Percentiles rank a stretch among this genome's conserved stretches.
Conservation (phyloP, 2,329 filamentous ascomycete species). For the Arachnomyces sp. region DNA sequence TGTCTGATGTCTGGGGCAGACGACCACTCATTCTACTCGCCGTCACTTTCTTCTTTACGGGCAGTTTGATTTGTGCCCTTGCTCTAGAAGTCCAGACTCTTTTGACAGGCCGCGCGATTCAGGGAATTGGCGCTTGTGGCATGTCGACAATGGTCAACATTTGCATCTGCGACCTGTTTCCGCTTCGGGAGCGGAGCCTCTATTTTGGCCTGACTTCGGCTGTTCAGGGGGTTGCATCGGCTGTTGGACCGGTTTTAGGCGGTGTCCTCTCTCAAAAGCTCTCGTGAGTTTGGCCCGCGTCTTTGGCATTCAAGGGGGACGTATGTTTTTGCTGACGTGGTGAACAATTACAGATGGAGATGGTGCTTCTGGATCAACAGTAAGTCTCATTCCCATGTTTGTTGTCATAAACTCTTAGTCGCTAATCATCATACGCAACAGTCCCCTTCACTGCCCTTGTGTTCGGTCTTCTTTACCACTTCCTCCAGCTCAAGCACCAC, state of each 20-base stretch:
- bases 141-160: no score
- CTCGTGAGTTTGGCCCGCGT: no score
- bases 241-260: conserved; percentile 54
- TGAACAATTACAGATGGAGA: no score
- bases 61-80: conserved; percentile 44
- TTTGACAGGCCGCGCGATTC: no score
- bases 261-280: conserved; percentile 54
- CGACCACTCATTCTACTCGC: conserved; percentile 47
- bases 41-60: conserved; percentile 45
- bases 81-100: no score
- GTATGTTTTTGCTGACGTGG: no score
- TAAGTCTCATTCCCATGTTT: no score
- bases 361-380: conserved; percentile 57
- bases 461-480: conserved; percentile 52
- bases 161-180: no score
- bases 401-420: no score
- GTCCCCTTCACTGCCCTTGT: conserved; percentile 55
- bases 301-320: no score
- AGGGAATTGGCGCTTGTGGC: no score
- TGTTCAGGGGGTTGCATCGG: conserved; percentile 56
- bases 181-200: conserved; percentile 50
- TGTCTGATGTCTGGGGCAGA: conserved; percentile 53
- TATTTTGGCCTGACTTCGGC: conserved; percentile 58
- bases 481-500: conserved; percentile 55
- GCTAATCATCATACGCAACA: conserved; percentile 14